A percentile compares a stretch with the other conserved stretches of the same genome.
These are phyloP conservation scores for Coleophoma cylindrospora DNA, from an alignment of 2,329 filamentous ascomycete genomes.

Conservation along the genomic window DNA sequence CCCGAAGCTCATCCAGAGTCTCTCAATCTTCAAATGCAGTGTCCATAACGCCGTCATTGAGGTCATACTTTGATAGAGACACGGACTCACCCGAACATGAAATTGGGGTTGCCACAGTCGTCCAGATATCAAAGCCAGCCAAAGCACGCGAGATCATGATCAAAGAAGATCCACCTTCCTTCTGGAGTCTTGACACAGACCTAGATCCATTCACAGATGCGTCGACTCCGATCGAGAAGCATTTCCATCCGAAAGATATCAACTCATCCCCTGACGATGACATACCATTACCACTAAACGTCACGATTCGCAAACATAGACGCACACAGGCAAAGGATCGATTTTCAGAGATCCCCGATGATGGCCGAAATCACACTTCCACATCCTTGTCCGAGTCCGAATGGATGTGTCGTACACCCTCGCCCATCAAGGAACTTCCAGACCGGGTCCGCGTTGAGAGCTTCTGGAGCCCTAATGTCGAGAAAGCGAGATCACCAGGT, in stretches of 20 bases:
- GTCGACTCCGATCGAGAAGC: too few relatives aligned
- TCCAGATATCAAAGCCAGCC: too few relatives aligned
- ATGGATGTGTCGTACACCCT: conserved; percentile 20
- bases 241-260: too few relatives aligned
- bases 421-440: conserved; percentile 4
- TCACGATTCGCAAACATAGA: neutral
- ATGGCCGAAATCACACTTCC: neutral
- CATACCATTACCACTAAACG: neutral
- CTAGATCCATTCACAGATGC: too few relatives aligned
- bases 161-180: too few relatives aligned
- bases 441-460: neutral
- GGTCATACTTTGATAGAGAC: too few relatives aligned
- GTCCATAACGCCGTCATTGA: conserved; percentile 12
- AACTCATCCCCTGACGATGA: too few relatives aligned
- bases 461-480: conserved; percentile 3
- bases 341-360: too few relatives aligned
- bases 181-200: neutral
- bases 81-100: too few relatives aligned
- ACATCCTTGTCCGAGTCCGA: conserved; percentile 18
- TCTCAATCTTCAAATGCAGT: conserved; percentile 4
- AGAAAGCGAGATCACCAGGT: neutral
- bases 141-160: too few relatives aligned
- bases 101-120: too few relatives aligned
- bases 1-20: conserved; percentile 3
- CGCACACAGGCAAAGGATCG: neutral